Evolutionary conservation across 1,284 basidiomycete genomes (phyloP), one percentile per base, ranked within the genome.

Genomic region (Xerocomus cyaneibrunnescens): DNA sequence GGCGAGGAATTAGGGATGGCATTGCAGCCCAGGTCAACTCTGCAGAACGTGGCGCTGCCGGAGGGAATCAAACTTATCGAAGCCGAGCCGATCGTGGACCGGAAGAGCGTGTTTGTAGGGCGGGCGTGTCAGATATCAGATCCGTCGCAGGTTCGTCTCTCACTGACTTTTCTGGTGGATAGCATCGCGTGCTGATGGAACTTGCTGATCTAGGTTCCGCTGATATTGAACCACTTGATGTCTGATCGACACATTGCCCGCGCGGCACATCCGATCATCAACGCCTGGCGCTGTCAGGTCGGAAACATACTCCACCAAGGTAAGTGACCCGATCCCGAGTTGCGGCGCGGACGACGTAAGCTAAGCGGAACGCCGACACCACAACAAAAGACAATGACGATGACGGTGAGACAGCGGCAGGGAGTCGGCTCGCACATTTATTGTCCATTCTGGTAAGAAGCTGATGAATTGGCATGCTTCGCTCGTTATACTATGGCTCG

Each of bases 331-430:
- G 9, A 19, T 35, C 41, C 13, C 21, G 16, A 49, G 14, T 27
- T 37, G 28, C 8, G 28, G 38, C n/a, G 19, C 6, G 25, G 21
- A 34, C 48, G 37, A 16, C 7, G 16, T 35, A 10, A 23, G 27
- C 47, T 44, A 39, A 45, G 46, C 45, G 22, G 28, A 10, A 34
- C n/a, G 22, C 41, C 30, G 40, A 52, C n/a, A 23, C 14, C 7
- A 17, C 19, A 47, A 48, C 19, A 30, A 50, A 57, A 94, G 94
- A 97, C 66, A 94, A 95, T 55, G 92, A 95, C 56, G 94, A 98
- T 56, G 91, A 97, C 56, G 92, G 93, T 2, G 94, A 98, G 71
- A 86, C 87, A 0, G 92, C 92, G 1, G 94, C 94, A 7, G 94
- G 94, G 7, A 83, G 87, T 28, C 81, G 94, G 3, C 72, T 97